These are phyloP conservation scores for Coemansia guatemalensis DNA, from an alignment of 192 early-diverging fungal species.

Conservation along the genomic window DNA sequence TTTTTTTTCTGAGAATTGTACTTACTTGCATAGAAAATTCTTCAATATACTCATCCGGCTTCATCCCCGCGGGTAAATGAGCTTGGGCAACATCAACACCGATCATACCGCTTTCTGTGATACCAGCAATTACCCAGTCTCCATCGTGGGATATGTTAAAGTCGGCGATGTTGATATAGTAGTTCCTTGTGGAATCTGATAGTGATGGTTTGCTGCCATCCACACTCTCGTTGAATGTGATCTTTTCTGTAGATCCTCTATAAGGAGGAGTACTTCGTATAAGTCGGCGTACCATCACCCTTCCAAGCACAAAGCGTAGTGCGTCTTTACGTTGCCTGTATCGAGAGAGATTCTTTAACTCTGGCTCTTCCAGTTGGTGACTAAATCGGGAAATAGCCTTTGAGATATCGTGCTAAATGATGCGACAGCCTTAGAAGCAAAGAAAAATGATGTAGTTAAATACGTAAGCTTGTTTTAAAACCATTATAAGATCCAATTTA, in stretches of 20 bases:
- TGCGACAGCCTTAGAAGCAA: too few species aligned
- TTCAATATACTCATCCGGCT: slow-evolving; percentile 18
- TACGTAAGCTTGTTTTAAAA: too few species aligned
- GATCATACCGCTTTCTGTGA: slow-evolving; percentile 9
- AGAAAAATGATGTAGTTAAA: too few species aligned
- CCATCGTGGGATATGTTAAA: slow-evolving; percentile 53
- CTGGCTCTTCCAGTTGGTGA: background rate
- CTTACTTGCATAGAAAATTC: slow-evolving; percentile 34
- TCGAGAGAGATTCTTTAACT: slow-evolving; percentile 3
- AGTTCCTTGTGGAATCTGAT: background rate
- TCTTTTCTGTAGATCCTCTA: background rate
- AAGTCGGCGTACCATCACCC: slow-evolving; percentile 12
- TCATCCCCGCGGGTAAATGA: slow-evolving; percentile 14
- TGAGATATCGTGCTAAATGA: too few species aligned
- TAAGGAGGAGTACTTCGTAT: background rate
- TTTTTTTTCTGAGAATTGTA: background rate
- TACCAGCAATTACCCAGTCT: slow-evolving; percentile 32
- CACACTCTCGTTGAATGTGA: slow-evolving; percentile 5
- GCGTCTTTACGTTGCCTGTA: slow-evolving; percentile 15
- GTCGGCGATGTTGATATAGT: slow-evolving; percentile 10
- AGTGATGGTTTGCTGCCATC: slow-evolving; percentile 31
- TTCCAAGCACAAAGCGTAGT: slow-evolving; percentile 32
- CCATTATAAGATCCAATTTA: too few species aligned
- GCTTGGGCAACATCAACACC: slow-evolving; percentile 40
- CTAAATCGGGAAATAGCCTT: background rate